A percentile compares a stretch with the other conserved stretches of the same genome.
Conservation (phyloP, 345 rosid species). For the Eucalyptus pauciflora region DNA sequence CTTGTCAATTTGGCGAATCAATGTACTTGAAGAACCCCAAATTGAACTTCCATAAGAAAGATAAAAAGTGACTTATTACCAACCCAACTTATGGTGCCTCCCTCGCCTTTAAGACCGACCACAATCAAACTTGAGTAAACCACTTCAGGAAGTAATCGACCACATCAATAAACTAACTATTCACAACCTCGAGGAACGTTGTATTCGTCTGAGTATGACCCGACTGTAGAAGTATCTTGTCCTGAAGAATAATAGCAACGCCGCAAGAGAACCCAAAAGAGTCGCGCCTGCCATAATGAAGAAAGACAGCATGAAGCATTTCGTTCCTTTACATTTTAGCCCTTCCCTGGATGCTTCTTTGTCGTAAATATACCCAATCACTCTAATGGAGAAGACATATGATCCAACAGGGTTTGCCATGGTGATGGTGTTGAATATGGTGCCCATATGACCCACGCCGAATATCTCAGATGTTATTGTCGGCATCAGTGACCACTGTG, state of each 20-base stretch:
- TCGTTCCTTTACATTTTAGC: conserved; percentile 17
- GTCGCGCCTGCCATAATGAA: conserved; percentile 30
- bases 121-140: neutral
- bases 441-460: conserved; percentile 35
- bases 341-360: conserved; percentile 17
- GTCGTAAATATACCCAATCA: conserved; percentile 39
- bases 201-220: conserved; percentile 14
- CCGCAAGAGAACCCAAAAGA: conserved; percentile 25
- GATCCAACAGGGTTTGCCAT: conserved; percentile 47
- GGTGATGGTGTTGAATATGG: conserved; percentile 39
- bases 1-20: neutral
- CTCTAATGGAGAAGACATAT: conserved; percentile 33
- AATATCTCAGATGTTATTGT: conserved; percentile 39
- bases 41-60: neutral
- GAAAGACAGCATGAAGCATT: conserved; percentile 38
- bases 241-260: conserved; percentile 20
- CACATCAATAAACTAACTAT: neutral
- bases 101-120: neutral
- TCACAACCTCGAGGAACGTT: neutral
- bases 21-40: neutral
- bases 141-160: neutral
- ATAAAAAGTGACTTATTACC: neutral
- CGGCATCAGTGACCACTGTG: conserved; percentile 50
- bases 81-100: neutral
- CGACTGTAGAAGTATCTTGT: conserved; percentile 16